phyloP scores from a whole-genome alignment of 129 eudicot genomes.

The Tanacetum coccineum region DNA sequence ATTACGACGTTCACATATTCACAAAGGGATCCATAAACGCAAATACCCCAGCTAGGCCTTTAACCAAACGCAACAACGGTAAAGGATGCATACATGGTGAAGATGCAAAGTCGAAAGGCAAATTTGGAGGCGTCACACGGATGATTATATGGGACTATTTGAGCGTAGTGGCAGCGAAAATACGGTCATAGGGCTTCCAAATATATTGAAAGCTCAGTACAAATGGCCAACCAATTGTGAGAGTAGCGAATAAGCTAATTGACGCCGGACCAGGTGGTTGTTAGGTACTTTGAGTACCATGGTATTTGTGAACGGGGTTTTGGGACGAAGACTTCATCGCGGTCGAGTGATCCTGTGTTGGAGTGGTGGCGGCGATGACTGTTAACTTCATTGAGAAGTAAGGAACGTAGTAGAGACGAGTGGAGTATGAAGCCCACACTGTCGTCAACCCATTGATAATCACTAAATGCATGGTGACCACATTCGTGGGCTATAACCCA shows the following conservation, averaged over 20 bases:
- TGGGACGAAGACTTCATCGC: conserved; percentile 45
- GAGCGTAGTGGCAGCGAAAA: conserved; percentile 50
- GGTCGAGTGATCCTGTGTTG: conserved; percentile 42
- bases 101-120: conserved; percentile 36
- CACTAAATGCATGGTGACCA: conserved; percentile 56
- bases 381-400: conserved; percentile 47
- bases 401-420: conserved; percentile 30
- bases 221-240: conserved; percentile 45
- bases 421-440: conserved; percentile 32
- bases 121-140: conserved; percentile 32
- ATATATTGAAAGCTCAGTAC: conserved; percentile 32
- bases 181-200: conserved; percentile 53
- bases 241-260: conserved; percentile 14
- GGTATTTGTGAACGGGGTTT: conserved; percentile 29
- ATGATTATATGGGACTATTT: conserved; percentile 36
- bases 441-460: conserved; percentile 59
- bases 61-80: conserved; percentile 11
- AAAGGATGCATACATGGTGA: conserved; percentile 20
- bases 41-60: conserved; percentile 31
- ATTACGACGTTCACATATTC: no score
- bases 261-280: conserved; percentile 36
- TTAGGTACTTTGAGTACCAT: conserved; percentile 33
- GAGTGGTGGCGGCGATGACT: conserved; percentile 54
- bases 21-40: conserved; percentile 34
- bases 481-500: conserved; percentile 38